Evolutionary conservation across 805 yeast genomes (phyloP), one percentile per base, ranked within the genome.

Genomic region (Naumovozyma castellii): DNA sequence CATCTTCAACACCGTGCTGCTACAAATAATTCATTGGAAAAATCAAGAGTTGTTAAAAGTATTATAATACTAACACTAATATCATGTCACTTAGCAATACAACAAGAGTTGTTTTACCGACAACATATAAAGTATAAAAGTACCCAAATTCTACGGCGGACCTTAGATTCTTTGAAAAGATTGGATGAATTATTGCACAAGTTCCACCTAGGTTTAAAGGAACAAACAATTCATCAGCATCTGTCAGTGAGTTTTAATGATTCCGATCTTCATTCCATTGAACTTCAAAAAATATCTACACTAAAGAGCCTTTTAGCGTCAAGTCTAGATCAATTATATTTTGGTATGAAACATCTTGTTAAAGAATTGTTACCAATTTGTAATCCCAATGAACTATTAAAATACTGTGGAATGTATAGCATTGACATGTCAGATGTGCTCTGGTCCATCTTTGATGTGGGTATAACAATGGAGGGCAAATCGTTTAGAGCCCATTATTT

Each of bases 351-450:
- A 2, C 54, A 51, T 14, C 49, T 59, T 6, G 44, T 63, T 22
- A 47, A 47, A 10, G 49, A 50, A 27, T 37, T 63, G 32, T 34
- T 65, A 2, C 53, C 61, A 8, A 43, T 53, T 38, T 52, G 66
- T 17, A 49, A 62, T 36, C 49, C 54, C 14, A 44, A 55, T 4
- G 68, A 62, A 17, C 49, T 73, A 22, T 57, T 61, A 31, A 63
- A 66, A 42, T 73, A 67, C 43, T 64, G 71, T 45, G 69, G 61
- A 20, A 60, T 72, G 3, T 73, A 72, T 49, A 67, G 59, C 12
- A 47, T 72, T 5, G 50, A 58, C 0, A 29, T 56, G 3, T 38
- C 57, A 1, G 65, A 62, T 22, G 34, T 65, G 12, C 53, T 54
- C 35, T 52, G 53, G 46, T 48, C 42, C 27, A 33, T 45, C 6